A percentile compares a stretch with the other conserved stretches of the same genome.
phyloP scores from a whole-genome alignment of 257 asterid genomes.

The Prunella vulgaris region DNA sequence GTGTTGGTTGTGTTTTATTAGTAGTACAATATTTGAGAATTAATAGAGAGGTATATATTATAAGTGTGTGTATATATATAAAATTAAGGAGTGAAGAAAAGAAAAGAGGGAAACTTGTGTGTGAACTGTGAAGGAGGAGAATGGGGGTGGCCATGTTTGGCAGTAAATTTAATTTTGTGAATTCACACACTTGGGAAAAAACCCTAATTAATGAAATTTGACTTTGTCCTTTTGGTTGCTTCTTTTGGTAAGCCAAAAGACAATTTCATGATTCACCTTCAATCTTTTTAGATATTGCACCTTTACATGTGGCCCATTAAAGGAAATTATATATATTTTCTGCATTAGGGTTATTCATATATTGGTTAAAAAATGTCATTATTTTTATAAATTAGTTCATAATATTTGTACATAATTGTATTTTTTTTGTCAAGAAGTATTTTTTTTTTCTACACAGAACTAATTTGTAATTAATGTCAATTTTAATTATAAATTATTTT shows the following conservation, averaged over 20 bases:
- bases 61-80: not conserved
- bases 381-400: no score
- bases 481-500: no score
- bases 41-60: not conserved
- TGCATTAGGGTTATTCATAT: no score
- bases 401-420: no score
- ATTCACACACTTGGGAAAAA: not conserved
- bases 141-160: constrained; percentile 6
- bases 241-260: not conserved
- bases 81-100: not conserved
- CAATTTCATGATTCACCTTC: not conserved
- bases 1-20: constrained; percentile 18
- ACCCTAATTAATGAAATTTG: not conserved
- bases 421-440: no score
- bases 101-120: constrained; percentile 50
- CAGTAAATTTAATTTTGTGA: not conserved
- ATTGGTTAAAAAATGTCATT: no score
- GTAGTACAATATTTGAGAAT: constrained; percentile 1
- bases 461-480: no score
- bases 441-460: no score
- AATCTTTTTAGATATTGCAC: not conserved
- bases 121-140: constrained; percentile 31
- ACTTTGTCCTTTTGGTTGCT: not conserved
- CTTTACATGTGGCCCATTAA: not conserved
- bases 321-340: no score